Evolutionary conservation across 441 rosid genomes (phyloP), one percentile per base, ranked within the genome.

Genomic region (Jatropha multifida): DNA sequence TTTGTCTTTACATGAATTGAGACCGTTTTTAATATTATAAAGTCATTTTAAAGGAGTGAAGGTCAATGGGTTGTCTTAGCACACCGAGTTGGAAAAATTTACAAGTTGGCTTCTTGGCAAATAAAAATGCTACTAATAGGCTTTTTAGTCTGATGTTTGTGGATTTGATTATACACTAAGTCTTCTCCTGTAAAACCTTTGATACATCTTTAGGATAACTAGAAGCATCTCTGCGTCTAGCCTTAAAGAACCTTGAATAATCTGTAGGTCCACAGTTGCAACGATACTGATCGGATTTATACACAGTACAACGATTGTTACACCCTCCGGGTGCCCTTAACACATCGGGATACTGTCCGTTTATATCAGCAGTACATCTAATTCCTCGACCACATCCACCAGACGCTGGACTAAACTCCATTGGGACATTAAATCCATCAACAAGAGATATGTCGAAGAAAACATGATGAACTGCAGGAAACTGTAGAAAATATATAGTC

Each of bases 401-500:
- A 0, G 59, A 60, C 3, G 76, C 78, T 17, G 81, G 81, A 5
- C 76, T 74, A 54, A 89, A 90, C 13, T 83, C 80, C 83, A 89
- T 86, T 0, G 90, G 90, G 51, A 89, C 80, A 18, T 89, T 90
- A 38, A 87, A 89, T 18, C 91, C 93, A 11, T 90, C 90, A 12
- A 90, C 84, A 1, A 86, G 77, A 0, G 91, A 90, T 0, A 87
- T 86, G 74, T 89, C 93, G 42, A 82, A 62, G 48, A 83, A 87
- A 78, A 23, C 23, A 23, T 23, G 0, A 23, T 23, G 23, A 23
- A 23, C 23, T 23, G 0, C 0, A 23, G 23, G 23, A 23, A 23
- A 23, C 23, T 23, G 23, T 23, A 23, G 23, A 23, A 23, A 23
- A 23, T 23, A 23, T 23, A 23, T 23, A 23, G 23, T 23, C 23